Conservation (phyloP, 2,329 filamentous ascomycete species). For the Diplocarpon rosae region DNA sequence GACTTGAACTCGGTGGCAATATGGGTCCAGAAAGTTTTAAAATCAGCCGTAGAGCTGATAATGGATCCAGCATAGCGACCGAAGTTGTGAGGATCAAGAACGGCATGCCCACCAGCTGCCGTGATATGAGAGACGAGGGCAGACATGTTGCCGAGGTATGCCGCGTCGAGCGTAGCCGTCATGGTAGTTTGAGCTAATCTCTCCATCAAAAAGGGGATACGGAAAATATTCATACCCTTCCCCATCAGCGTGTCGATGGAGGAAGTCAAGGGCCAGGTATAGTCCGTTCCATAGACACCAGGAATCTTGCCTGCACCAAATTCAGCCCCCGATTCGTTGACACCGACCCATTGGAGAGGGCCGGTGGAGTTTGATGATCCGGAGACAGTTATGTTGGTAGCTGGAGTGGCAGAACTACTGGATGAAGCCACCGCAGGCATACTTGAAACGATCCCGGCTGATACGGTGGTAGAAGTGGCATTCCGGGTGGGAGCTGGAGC, state of each 20-base stretch:
- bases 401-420: too few species aligned
- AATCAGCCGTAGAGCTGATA: constrained; percentile 28
- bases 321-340: constrained; percentile 45
- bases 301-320: constrained; percentile 47
- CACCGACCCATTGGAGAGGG: too few species aligned
- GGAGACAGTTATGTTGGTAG: too few species aligned
- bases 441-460: too few species aligned
- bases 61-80: constrained; percentile 35
- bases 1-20: constrained; percentile 29
- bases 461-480: too few species aligned
- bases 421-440: too few species aligned
- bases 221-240: constrained; percentile 20
- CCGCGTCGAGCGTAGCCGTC: constrained; percentile 32
- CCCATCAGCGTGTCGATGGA: constrained; percentile 14
- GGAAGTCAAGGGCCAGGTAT: constrained; percentile 26
- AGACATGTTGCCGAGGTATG: constrained; percentile 35
- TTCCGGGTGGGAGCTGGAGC: too few species aligned
- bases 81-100: constrained; percentile 40
- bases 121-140: constrained; percentile 36
- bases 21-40: constrained; percentile 31
- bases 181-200: constrained; percentile 39
- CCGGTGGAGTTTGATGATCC: too few species aligned
- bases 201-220: constrained; percentile 41
- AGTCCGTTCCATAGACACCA: constrained; percentile 45
- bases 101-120: constrained; percentile 34